These are phyloP conservation scores for Xylaria flabelliformis DNA, from an alignment of 495 filamentous ascomycete species.

Conservation along the genomic window DNA sequence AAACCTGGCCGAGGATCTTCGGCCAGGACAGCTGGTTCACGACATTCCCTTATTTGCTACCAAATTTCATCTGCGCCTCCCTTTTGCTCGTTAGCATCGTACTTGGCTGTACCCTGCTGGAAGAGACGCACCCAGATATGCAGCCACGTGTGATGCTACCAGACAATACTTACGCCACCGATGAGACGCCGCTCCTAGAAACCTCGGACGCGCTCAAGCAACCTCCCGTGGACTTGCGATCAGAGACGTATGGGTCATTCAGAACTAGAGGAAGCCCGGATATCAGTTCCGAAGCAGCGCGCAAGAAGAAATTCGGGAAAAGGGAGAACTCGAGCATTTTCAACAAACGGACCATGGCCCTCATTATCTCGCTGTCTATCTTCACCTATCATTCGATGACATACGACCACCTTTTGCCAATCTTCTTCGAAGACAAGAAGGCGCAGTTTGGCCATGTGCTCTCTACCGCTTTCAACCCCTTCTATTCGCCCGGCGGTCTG, in stretches of 20 bases:
- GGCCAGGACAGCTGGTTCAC: conserved; percentile 69
- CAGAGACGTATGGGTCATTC: conserved; percentile 82
- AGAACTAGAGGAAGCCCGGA: conserved; percentile 59
- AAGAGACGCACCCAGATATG: conserved; percentile 84
- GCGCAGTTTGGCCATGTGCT: conserved; percentile 32
- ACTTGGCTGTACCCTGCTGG: conserved; percentile 72
- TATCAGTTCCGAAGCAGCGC: conserved; percentile 46
- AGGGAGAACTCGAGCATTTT: conserved; percentile 59
- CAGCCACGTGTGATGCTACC: conserved; percentile 63
- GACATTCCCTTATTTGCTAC: conserved; percentile 81
- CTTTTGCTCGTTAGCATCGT: conserved; percentile 76
- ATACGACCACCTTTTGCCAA: conserved; percentile 82
- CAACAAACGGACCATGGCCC: conserved; percentile 68
- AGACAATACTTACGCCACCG: conserved; percentile 61
- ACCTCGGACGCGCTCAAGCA: conserved; percentile 73
- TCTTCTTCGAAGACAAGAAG: conserved; percentile 78
- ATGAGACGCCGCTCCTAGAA: conserved; percentile 73
- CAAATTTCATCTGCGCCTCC: conserved; percentile 77
- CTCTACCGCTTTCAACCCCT: conserved; percentile 41
- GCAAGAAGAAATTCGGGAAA: conserved; percentile 41
- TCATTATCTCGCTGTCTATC: conserved; percentile 75
- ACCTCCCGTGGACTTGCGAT: conserved; percentile 70
- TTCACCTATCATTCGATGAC: conserved; percentile 91
- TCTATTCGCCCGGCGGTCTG: conserved; percentile 74
- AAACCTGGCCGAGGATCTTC: conserved; percentile 70